phyloP scores from a whole-genome alignment of 257 asterid species.

The Salvia splendens region DNA sequence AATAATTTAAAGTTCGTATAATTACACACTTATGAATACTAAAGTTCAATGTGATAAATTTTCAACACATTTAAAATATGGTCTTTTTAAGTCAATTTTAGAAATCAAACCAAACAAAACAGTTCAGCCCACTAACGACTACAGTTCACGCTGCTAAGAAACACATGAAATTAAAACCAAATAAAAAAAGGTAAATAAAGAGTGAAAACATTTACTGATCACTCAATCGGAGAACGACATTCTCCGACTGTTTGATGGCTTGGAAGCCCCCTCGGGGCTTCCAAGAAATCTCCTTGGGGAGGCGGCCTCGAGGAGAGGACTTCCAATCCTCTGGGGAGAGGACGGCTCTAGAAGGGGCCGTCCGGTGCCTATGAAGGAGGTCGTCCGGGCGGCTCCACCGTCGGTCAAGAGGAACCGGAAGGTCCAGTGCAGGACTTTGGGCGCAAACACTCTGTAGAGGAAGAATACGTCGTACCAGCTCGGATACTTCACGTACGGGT shows the following conservation, averaged over 20 bases:
- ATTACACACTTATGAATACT: too few species aligned
- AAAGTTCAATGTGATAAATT: too few species aligned
- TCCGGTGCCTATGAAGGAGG: constrained; percentile 80
- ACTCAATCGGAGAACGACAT: constrained; percentile 29
- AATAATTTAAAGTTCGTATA: too few species aligned
- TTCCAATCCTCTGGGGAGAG: constrained; percentile 34
- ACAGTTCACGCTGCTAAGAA: not conserved
- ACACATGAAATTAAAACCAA: not conserved
- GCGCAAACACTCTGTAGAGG: constrained; percentile 75
- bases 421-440: constrained; percentile 78
- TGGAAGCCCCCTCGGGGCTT: constrained; percentile 27
- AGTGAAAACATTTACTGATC: not conserved
- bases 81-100: not conserved
- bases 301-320: constrained; percentile 33
- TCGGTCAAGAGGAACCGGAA: constrained; percentile 56
- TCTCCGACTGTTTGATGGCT: constrained; percentile 39
- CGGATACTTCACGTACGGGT: constrained; percentile 76
- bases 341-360: constrained; percentile 56
- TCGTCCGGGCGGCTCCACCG: constrained; percentile 51
- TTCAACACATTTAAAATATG: too few species aligned
- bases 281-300: constrained; percentile 36
- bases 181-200: not conserved
- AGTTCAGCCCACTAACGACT: constrained; percentile 5
- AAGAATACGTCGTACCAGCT: constrained; percentile 86
- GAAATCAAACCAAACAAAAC: not conserved